These are phyloP conservation scores for Acanthamoeba sp. DNA, from an alignment of 208 protist genomes.

Conservation along the genomic window DNA sequence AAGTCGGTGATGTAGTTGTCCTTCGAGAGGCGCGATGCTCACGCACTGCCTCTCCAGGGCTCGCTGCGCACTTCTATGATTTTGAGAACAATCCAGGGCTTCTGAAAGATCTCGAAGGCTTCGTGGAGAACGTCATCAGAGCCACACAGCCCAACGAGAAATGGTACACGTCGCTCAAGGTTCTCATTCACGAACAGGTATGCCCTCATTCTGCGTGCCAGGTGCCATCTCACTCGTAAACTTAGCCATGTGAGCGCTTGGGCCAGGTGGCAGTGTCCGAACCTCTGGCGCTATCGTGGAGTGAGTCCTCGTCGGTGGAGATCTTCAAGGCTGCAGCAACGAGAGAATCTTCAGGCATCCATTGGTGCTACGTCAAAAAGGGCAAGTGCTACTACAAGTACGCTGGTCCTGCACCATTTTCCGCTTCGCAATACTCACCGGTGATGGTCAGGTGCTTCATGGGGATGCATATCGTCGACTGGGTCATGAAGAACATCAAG, in stretches of 20 bases:
- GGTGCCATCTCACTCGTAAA: no score
- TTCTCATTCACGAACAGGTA: conserved; percentile 56
- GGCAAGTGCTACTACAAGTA: conserved; percentile 37
- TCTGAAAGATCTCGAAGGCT: neutral
- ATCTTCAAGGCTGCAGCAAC: conserved; percentile 19
- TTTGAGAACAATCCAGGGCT: conserved; percentile 5
- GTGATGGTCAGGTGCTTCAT: no score
- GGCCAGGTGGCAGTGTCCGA: neutral
- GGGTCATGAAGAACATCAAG: conserved; percentile 5
- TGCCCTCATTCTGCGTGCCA: no score
- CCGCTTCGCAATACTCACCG: no score
- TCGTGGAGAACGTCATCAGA: conserved; percentile 24
- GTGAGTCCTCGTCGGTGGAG: neutral
- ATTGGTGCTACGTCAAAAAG: neutral
- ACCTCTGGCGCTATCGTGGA: neutral
- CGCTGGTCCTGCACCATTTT: no score
- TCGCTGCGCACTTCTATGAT: conserved; percentile 52
- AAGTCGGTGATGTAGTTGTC: no score
- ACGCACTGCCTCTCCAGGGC: conserved; percentile 6
- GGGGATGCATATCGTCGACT: conserved; percentile 36
- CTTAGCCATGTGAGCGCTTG: no score
- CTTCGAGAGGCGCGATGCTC: no score
- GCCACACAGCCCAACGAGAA: conserved; percentile 59
- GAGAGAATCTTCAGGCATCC: neutral
- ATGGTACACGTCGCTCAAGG: conserved; percentile 54